Base-by-base conservation (phyloP, 495 filamentous ascomycete genomes). In the Aspergillus mulundensis region DNA sequence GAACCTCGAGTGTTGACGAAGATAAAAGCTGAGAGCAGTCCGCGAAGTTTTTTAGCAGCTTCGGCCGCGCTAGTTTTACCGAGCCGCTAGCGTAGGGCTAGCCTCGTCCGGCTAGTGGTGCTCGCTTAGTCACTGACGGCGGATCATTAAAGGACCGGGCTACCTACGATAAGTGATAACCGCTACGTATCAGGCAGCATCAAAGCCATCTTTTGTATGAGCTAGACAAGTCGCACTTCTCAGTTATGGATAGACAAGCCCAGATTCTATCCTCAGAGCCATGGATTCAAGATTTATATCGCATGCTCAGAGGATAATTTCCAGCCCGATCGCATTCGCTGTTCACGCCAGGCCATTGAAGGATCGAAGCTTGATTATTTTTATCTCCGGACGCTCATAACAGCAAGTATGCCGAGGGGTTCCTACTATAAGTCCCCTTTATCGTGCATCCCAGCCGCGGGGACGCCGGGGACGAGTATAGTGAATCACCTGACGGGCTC, bases 21-120 rank as follows among this genome's bases (percentile, higher is more conserved):
- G 25, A 50, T 49, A 57, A 54, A 57, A 36, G 41, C 25, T 44
- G 42, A 50, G 36, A 54, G 41, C 40, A 57, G 47, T 51, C 25
- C 30, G 38, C 57, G 63, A 61, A 61, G 53, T 60, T 63, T 66
- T 66, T 66, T 48, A 63, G 61, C 54, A 43, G 58, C 56, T 57
- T 38, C 39, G 11, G 42, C 14, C 56, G 60, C 56, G 57, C 62
- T 59, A 61, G 59, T 53, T 60, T 62, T 62, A 62, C 59, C 63
- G 59, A 62, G 53, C 24, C 44, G 30, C 50, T 57, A 50, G 48
- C 59, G 54, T 58, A 34, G 40, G 55, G 38, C 55, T 50, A 32
- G 24, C 19, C 18, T 7, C 8, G 39, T 38, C 48, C 32, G 38
- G 7, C 16, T 53, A 53, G 39, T 20, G 1, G 3, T 24, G 8